Evolutionary conservation across 257 asterid species (phyloP).

Genomic region (Gentiana macrophylla): DNA sequence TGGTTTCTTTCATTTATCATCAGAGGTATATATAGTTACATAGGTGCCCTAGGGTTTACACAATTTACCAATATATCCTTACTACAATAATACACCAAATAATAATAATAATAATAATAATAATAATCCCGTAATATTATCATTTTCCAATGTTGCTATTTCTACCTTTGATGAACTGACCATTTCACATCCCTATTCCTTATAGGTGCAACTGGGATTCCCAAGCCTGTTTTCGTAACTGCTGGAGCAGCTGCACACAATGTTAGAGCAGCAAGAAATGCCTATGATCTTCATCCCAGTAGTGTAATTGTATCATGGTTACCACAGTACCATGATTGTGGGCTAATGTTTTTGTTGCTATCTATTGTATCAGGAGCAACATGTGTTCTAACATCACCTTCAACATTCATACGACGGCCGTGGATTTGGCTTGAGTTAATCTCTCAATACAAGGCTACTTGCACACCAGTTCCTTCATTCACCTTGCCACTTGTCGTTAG

Average conservation of each 20-base stretch:
- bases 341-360: conserved; percentile 59
- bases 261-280: conserved; percentile 55
- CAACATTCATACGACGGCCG: conserved; percentile 55
- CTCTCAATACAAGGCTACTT: conserved; percentile 39
- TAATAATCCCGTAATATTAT: too few species aligned
- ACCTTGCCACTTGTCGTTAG: conserved; percentile 54
- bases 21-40: too few species aligned
- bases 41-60: too few species aligned
- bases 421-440: conserved; percentile 69
- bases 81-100: too few species aligned
- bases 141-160: too few species aligned
- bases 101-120: too few species aligned
- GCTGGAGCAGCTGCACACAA: conserved; percentile 92
- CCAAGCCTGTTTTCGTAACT: conserved; percentile 66
- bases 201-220: conserved; percentile 49
- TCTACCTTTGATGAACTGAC: too few species aligned
- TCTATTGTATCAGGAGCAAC: conserved; percentile 66
- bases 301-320: conserved; percentile 71
- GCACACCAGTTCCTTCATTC: conserved; percentile 79
- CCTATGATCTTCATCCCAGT: conserved; percentile 55
- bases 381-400: conserved; percentile 52
- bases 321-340: conserved; percentile 84
- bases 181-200: too few species aligned
- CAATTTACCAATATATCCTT: too few species aligned
- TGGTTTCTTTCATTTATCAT: too few species aligned